phyloP scores from a whole-genome alignment of 768 basidiomycete species.

The Suillus clintonianus region DNA sequence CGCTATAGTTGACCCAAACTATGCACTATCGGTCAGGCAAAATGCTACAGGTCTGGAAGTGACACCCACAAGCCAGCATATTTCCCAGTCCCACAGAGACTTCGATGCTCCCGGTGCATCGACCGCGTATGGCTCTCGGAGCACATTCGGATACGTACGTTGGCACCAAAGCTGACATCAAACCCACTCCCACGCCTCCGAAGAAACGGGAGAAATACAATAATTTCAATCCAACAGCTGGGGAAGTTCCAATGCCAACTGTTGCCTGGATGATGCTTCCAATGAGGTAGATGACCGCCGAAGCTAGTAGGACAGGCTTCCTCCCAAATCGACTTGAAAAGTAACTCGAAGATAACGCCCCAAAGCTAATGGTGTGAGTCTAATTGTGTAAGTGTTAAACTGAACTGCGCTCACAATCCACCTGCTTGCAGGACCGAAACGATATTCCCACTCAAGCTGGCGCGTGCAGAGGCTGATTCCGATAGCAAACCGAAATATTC shows the following conservation, averaged over 20 bases:
- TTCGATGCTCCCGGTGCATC: slow-evolving; percentile 36
- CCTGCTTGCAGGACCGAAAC: slow-evolving; percentile 40
- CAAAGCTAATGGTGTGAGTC: slow-evolving; percentile 20
- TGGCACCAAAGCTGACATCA: slow-evolving; percentile 37
- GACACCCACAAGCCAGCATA: slow-evolving; percentile 36
- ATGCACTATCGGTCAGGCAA: not conserved
- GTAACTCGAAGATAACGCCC: slow-evolving; percentile 29
- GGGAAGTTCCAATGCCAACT: slow-evolving; percentile 32
- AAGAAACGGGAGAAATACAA: slow-evolving; percentile 44
- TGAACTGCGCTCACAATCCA: slow-evolving; percentile 27
- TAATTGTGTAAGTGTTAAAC: not conserved
- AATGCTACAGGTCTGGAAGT: not conserved
- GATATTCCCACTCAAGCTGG: slow-evolving; percentile 36
- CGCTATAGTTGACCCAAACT: slow-evolving; percentile 42
- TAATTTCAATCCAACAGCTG: slow-evolving; percentile 25
- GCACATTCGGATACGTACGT: slow-evolving; percentile 40
- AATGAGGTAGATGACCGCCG: slow-evolving; percentile 34
- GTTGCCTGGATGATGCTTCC: slow-evolving; percentile 37
- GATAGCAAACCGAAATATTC: slow-evolving; percentile 35
- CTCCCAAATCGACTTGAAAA: slow-evolving; percentile 35
- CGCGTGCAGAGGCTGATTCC: slow-evolving; percentile 22
- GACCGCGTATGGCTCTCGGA: slow-evolving; percentile 38
- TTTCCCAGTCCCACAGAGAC: slow-evolving; percentile 34
- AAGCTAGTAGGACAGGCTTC: slow-evolving; percentile 32
- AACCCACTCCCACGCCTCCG: slow-evolving; percentile 48